Evolutionary conservation across 1,284 basidiomycete genomes (phyloP), one percentile per base, ranked within the genome.

Genomic region (Microbotryum violaceum): DNA sequence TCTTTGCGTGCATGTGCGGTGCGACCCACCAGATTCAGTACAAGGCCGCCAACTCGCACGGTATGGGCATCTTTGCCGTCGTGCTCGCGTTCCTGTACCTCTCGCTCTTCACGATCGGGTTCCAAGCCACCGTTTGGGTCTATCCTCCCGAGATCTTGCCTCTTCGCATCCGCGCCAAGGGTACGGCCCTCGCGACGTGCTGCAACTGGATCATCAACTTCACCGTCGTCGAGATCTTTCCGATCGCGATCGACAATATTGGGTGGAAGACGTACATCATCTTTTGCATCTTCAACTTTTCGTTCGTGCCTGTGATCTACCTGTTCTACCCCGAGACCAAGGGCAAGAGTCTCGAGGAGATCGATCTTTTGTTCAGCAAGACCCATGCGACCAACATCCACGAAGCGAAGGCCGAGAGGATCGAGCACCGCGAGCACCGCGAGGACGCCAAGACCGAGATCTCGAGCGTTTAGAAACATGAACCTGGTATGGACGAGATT

Each of bases 101-200:
- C 66, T 71, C 68, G 7, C 54, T 72, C 5, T 75, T 74, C 64
- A 74, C 74, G n/a, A 69, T 72, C 25, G 73, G 72, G 10, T 73
- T 73, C 69, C 71, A 73, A 63, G 66, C 64, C 25, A 68, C 69
- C 37, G 71, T 73, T 23, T 75, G 73, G 73, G 70, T 71, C 1
- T 75, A 74, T 57, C 70, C 74, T 2, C 69, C 71, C 29, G 73
- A 74, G 60, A 73, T 75, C 51, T 60, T 72, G 27, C 71, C 72
- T 0, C 63, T 74, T 9, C 57, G 66, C 18, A 68, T 73, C 50
- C 63, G 73, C 25, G 69, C 69, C 23, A 73, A 73, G 58, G 74
- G 74, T 7, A 67, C 70, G 2, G 65, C 73, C 14, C 66, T 74
- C 44, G 70, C 72, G 3, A 75, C 74, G 4, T 71, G 71, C 31